phyloP scores from a whole-genome alignment of 805 yeast species.

The Teunomyces aglyptinius region DNA sequence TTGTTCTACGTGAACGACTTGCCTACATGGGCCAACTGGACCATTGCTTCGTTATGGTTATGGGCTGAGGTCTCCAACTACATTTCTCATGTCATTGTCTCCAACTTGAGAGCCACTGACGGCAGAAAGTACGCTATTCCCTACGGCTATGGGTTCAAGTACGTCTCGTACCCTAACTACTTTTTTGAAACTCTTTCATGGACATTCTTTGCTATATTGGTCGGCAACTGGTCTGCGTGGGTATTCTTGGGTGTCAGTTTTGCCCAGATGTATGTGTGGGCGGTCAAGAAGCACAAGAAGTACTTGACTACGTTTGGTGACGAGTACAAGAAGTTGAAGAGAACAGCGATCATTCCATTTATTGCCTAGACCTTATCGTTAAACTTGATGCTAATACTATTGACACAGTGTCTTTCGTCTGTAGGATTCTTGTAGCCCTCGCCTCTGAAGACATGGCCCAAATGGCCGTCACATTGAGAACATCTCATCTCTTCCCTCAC shows the following conservation, averaged over 20 bases:
- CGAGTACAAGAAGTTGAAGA: conserved; percentile 75
- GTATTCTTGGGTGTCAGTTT: conserved; percentile 70
- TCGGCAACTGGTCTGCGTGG: conserved; percentile 74
- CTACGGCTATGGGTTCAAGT: conserved; percentile 76
- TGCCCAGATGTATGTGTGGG: conserved; percentile 90
- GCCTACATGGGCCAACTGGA: conserved; percentile 24
- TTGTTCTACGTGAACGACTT: conserved; percentile 48
- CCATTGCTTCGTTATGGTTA: conserved; percentile 46
- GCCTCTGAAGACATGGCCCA: conserved; percentile 93
- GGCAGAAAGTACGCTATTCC: conserved; percentile 64
- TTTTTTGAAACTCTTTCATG: conserved; percentile 82
- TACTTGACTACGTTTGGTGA: conserved; percentile 69
- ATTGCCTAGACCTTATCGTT: conserved; percentile 42
- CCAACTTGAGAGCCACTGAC: conserved; percentile 54
- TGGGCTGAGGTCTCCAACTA: conserved; percentile 72
- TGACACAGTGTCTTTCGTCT: conserved; percentile 92
- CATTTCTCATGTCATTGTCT: conserved; percentile 66
- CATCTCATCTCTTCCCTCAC: conserved; percentile 87
- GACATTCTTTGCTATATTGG: conserved; percentile 66
- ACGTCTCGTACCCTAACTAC: conserved; percentile 91
- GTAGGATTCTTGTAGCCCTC: conserved; percentile 91
- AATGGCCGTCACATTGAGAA: conserved; percentile 83
- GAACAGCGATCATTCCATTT: conserved; percentile 72
- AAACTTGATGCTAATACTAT: conserved; percentile 77
- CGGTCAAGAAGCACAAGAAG: conserved; percentile 74